Evolutionary conservation across 1,284 basidiomycete species (phyloP), one percentile per base, ranked within the genome.

Genomic region (Sporisorium exsertum): DNA sequence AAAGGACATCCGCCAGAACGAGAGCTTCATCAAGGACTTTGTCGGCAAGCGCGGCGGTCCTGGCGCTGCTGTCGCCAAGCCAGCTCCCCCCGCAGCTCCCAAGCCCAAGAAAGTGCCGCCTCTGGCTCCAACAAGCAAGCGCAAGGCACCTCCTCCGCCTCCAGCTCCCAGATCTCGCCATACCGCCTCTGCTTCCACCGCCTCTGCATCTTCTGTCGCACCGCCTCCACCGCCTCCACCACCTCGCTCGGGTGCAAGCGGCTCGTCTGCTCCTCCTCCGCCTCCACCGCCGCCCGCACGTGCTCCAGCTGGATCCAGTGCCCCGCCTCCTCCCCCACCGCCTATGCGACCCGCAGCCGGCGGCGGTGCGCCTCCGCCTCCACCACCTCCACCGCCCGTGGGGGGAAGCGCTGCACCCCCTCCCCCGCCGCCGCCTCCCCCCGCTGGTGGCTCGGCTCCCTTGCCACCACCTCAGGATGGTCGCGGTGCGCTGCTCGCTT

Each of bases 21-120:
- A 92, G 88, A 91, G 93, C 70, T 97, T 94, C 84, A 96, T 98
- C 87, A 92, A 92, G 79, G 89, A 92, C 77, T 97, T 91, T 83
- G 90, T 95, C 22, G 88, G 90, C 32, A 87, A 92, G 56, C 81
- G 90, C 85, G 83, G 89, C 6, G 88, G 87, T 12, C 64, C 65
- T 8, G 64, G 60, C 29, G 54, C 77, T 46, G 62, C 77, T 46
- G 60, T 60, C 52, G 55, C 60, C 33, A 58, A 55, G 53, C 64
- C 60, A 24, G 63, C 82, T 7, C 77, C 86, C 15, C 87, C 87
- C 46, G 54, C 82, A 15, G 67, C 78, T 33, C 87, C 89, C 63
- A 92, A 91, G 70, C 54, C 70, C 20, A 87, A 87, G 50, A 85
- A 87, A 9, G 87, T 88, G 51, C 90, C 91, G 0, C 91, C 92